Conservation (phyloP, 805 yeast genomes). For the Kazachstania taianensis region DNA sequence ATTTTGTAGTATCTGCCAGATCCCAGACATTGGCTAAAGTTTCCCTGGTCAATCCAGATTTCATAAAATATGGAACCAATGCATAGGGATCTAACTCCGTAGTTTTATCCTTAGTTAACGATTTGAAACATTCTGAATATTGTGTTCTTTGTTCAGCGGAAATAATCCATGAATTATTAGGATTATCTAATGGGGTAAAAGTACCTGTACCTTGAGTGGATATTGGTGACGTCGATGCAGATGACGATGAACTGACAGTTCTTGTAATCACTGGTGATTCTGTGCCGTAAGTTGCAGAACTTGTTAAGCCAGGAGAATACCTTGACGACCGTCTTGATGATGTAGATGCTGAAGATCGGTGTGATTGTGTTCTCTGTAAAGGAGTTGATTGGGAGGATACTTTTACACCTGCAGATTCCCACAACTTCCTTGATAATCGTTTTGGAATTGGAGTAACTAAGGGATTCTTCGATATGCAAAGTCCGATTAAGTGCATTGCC, state of each 20-base stretch:
- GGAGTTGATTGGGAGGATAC: background rate
- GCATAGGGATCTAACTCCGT: constrained; percentile 66
- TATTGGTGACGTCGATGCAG: background rate
- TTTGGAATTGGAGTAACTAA: constrained; percentile 48
- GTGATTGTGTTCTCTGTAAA: background rate
- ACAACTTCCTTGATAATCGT: constrained; percentile 32
- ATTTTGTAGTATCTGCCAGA: constrained; percentile 74
- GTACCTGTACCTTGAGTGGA: background rate
- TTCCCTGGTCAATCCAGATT: constrained; percentile 76
- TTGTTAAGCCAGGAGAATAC: background rate
- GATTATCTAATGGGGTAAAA: constrained; percentile 1
- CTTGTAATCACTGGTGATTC: constrained; percentile 5
- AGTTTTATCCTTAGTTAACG: constrained; percentile 51
- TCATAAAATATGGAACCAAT: constrained; percentile 80
- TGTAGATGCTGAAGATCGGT: constrained; percentile 2
- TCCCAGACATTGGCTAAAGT: constrained; percentile 89
- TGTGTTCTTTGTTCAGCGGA: constrained; percentile 59
- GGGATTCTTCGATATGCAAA: constrained; percentile 50
- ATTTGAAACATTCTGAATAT: constrained; percentile 66
- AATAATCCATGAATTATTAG: constrained; percentile 47
- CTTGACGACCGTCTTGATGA: background rate
- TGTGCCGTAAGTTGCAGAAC: background rate
- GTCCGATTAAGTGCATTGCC: constrained; percentile 90
- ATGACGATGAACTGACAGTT: constrained; percentile 1
- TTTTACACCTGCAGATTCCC: constrained; percentile 29